phyloP scores from a whole-genome alignment of 2,329 filamentous ascomycete species.

The Parafenestella ontariensis region DNA sequence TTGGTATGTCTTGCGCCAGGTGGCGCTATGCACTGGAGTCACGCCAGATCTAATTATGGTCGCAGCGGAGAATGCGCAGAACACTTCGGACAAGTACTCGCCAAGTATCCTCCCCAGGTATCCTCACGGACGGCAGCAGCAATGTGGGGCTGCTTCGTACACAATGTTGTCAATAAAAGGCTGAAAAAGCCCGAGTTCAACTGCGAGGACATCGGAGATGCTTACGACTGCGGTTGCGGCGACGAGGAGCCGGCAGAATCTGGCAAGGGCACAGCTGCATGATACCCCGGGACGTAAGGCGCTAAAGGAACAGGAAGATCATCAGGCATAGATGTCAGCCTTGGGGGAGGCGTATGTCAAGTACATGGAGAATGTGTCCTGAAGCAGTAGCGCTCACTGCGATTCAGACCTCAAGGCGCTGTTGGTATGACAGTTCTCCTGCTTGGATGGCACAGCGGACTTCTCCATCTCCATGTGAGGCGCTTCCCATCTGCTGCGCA shows the following conservation, averaged over 20 bases:
- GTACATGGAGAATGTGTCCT: slow-evolving; percentile 2
- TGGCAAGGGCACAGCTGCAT: slow-evolving; percentile 24
- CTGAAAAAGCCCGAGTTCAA: slow-evolving; percentile 68
- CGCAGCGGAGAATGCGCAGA: slow-evolving; percentile 68
- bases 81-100: slow-evolving; percentile 67
- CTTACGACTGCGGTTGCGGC: slow-evolving; percentile 71
- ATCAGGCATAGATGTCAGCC: slow-evolving; percentile 13
- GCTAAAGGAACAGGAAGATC: slow-evolving; percentile 18
- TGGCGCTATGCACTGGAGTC: slow-evolving; percentile 21
- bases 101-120: slow-evolving; percentile 70
- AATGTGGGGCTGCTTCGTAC: slow-evolving; percentile 71
- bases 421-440: slow-evolving; percentile 9
- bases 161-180: slow-evolving; percentile 70
- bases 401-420: slow-evolving; percentile 9
- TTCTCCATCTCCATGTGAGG: slow-evolving; percentile 5
- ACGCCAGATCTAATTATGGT: slow-evolving; percentile 33
- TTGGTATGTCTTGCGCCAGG: slow-evolving; percentile 55
- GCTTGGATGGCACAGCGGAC: slow-evolving; percentile 13
- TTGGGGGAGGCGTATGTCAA: slow-evolving; percentile 8
- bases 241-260: slow-evolving; percentile 56
- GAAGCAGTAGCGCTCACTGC: slow-evolving; percentile 1
- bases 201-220: slow-evolving; percentile 69
- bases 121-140: slow-evolving; percentile 67
- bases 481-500: slow-evolving; percentile 4
- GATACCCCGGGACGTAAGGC: slow-evolving; percentile 13